A percentile compares a stretch with the other conserved stretches of the same genome.
Conservation (phyloP, 345 rosid genomes). For the Eutrema heterophyllum region DNA sequence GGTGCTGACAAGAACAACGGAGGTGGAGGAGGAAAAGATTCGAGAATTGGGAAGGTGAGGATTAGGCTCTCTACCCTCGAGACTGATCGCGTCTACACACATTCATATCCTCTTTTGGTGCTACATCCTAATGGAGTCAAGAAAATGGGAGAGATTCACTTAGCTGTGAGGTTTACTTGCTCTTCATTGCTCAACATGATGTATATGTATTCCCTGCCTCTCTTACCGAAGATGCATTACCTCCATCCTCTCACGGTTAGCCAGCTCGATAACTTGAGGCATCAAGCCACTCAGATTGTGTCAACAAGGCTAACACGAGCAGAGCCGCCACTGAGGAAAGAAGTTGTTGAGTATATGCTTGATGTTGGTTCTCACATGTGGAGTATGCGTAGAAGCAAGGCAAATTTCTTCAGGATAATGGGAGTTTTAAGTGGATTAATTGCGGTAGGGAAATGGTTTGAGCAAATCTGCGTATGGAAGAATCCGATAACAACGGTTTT, state of each 20-base stretch:
- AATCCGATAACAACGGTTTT: constrained; percentile 79
- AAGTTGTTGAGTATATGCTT: constrained; percentile 92
- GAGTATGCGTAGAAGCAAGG: constrained; percentile 98
- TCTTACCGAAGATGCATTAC: constrained; percentile 92
- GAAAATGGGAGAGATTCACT: constrained; percentile 84
- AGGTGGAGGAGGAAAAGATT: constrained; percentile 48
- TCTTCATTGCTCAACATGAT: constrained; percentile 69
- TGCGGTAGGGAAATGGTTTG: constrained; percentile 81
- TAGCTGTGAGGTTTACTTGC: constrained; percentile 78
- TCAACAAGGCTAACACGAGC: constrained; percentile 74
- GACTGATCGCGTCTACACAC: constrained; percentile 84
- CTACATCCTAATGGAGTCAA: constrained; percentile 74
- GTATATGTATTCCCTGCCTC: constrained; percentile 73
- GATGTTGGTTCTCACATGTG: constrained; percentile 98
- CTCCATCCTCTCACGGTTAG: constrained; percentile 77
- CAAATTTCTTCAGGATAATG: constrained; percentile 43
- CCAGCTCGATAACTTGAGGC: constrained; percentile 81
- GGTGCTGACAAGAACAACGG: constrained; percentile 30
- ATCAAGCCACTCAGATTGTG: constrained; percentile 88
- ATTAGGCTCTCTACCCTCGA: constrained; percentile 87
- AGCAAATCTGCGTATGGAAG: constrained; percentile 83
- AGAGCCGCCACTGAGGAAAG: constrained; percentile 85
- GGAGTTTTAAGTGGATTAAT: constrained; percentile 59
- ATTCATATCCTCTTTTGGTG: constrained; percentile 78
- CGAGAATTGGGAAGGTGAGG: constrained; percentile 79